Percentiles rank a stretch among this genome's conserved stretches.
Evolutionary conservation across 2,329 filamentous ascomycete genomes (phyloP).

Genomic region (Verticillium zaregamsianum): DNA sequence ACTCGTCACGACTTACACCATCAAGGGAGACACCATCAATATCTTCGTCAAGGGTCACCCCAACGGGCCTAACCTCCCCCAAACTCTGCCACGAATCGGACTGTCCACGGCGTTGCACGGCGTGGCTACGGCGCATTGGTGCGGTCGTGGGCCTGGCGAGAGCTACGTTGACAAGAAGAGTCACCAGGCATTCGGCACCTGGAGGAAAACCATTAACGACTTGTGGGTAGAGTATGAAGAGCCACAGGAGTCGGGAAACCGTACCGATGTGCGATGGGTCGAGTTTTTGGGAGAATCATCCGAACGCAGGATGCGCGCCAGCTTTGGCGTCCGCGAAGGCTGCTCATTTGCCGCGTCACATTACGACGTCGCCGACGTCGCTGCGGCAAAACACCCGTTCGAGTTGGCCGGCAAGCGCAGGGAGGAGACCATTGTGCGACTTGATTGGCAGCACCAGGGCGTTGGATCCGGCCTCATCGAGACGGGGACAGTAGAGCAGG

Average conservation of each 20-base stretch:
- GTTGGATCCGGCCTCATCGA: constrained; percentile 60
- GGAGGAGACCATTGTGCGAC: constrained; percentile 49
- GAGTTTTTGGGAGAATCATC: constrained; percentile 27
- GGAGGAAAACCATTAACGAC: constrained; percentile 39
- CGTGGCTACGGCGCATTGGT: constrained; percentile 52
- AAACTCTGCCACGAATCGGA: constrained; percentile 60
- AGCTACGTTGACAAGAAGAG: constrained; percentile 63
- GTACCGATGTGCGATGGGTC: constrained; percentile 61
- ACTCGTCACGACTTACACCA: constrained; percentile 48
- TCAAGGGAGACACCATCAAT: constrained; percentile 42
- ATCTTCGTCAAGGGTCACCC: constrained; percentile 46
- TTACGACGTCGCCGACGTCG: constrained; percentile 50
- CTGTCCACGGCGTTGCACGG: constrained; percentile 42
- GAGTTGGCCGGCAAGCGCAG: constrained; percentile 47
- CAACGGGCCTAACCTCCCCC: constrained; percentile 37
- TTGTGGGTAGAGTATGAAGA: constrained; percentile 61
- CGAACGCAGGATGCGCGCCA: constrained; percentile 29
- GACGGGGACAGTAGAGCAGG: constrained; percentile 45
- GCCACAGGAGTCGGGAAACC: constrained; percentile 64
- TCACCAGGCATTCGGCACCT: constrained; percentile 54
- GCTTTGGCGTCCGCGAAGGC: constrained; percentile 40
- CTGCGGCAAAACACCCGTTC: constrained; percentile 54
- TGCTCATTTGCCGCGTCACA: constrained; percentile 53
- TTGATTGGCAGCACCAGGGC: constrained; percentile 61
- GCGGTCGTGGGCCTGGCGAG: constrained; percentile 63